Conservation (phyloP, 352 stramenopile species). For the Pythium apleroticum region DNA sequence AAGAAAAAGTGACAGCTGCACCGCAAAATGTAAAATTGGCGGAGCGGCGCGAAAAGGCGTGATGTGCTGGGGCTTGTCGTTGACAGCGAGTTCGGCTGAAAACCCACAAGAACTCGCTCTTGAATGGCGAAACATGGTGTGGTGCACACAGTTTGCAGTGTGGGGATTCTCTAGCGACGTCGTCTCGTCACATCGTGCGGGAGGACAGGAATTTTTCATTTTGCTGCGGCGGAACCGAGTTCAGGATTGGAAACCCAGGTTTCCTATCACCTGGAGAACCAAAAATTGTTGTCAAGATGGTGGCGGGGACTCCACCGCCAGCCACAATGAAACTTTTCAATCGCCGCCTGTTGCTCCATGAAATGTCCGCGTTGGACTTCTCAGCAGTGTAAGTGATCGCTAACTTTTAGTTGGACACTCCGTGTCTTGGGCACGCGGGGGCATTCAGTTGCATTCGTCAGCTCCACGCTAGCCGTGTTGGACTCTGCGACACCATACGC, state of each 20-base stretch:
- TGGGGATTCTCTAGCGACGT: neutral
- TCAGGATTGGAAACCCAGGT: neutral
- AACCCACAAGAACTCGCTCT: constrained; percentile 6
- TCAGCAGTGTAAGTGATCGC: neutral
- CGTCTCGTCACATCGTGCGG: constrained; percentile 3
- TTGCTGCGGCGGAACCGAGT: neutral
- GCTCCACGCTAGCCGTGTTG: neutral
- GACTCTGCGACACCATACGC: neutral
- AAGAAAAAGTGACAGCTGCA: constrained; percentile 4
- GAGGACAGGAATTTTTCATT: neutral
- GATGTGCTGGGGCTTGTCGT: neutral
- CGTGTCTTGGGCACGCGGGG: neutral
- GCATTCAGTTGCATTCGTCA: neutral
- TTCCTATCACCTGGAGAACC: neutral
- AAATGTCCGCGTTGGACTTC: neutral
- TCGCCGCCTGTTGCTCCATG: neutral
- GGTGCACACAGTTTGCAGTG: neutral
- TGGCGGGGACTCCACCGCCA: neutral
- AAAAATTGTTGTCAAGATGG: neutral
- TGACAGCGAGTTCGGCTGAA: constrained; percentile 4
- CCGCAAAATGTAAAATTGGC: constrained; percentile 10
- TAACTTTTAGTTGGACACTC: too few species aligned
- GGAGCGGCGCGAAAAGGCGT: constrained; percentile 19
- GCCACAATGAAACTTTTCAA: neutral
- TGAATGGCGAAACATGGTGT: constrained; percentile 3